phyloP scores from a whole-genome alignment of 306 rosid species.

The Mimosa bimucronata region DNA sequence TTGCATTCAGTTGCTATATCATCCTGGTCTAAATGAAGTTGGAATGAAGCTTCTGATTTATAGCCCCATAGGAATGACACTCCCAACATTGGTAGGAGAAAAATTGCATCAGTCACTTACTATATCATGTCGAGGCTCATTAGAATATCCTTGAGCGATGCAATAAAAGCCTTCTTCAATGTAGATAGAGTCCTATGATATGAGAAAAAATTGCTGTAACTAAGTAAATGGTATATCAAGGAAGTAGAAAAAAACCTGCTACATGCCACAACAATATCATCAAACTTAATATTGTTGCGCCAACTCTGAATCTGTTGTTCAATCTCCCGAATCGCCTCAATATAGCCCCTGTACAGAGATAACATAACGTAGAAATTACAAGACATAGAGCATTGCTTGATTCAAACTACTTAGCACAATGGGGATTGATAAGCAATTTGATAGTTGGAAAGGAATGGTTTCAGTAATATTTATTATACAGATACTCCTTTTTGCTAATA shows the following conservation, averaged over 20 bases:
- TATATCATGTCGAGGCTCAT: slow-evolving; percentile 24
- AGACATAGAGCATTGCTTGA: slow-evolving; percentile 23
- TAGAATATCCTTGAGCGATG: slow-evolving; percentile 28
- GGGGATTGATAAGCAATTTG: not conserved
- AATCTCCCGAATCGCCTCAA: slow-evolving; percentile 81
- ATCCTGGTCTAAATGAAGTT: too few species aligned
- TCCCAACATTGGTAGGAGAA: not conserved
- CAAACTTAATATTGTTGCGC: slow-evolving; percentile 58
- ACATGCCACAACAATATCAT: slow-evolving; percentile 90
- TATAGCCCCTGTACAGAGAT: slow-evolving; percentile 76
- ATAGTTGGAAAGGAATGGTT: not conserved
- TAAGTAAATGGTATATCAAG: slow-evolving; percentile 39
- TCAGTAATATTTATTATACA: not conserved
- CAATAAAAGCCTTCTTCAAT: slow-evolving; percentile 17
- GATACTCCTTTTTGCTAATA: not conserved
- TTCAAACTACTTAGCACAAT: not conserved
- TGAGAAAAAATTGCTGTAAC: slow-evolving; percentile 1
- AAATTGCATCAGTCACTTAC: not conserved
- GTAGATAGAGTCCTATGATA: slow-evolving; percentile 19
- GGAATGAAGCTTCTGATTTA: too few species aligned
- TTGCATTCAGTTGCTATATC: too few species aligned
- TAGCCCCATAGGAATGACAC: too few species aligned
- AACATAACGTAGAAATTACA: slow-evolving; percentile 3
- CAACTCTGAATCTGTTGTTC: slow-evolving; percentile 75
- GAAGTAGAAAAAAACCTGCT: slow-evolving; percentile 69